Evolutionary conservation across 1,284 basidiomycete genomes (phyloP).

Genomic region (Heterobasidion annosum): DNA sequence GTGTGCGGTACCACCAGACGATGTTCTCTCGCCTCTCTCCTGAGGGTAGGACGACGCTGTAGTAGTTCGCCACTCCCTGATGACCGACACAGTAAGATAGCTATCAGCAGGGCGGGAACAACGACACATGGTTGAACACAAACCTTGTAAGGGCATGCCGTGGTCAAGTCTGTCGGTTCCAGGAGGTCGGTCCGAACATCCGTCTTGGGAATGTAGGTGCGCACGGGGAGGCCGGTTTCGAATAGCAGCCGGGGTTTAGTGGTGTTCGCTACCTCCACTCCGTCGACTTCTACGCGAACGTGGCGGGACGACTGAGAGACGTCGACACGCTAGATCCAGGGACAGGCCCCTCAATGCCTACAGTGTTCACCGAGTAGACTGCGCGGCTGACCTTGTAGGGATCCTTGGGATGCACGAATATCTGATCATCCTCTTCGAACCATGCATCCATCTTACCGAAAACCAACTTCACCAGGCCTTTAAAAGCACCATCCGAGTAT

Average conservation of each 20-base stretch:
- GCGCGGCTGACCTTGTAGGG: constrained; percentile 47
- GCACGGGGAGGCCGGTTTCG: constrained; percentile 46
- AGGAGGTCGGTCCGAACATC: constrained; percentile 46
- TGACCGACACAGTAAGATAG: background rate
- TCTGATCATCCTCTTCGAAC: constrained; percentile 61
- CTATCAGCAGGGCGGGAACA: constrained; percentile 1
- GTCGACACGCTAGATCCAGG: constrained; percentile 39
- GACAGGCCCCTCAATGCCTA: background rate
- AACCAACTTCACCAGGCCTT: constrained; percentile 37
- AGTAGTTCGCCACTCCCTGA: constrained; percentile 56
- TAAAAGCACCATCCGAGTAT: constrained; percentile 31
- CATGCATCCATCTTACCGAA: constrained; percentile 49
- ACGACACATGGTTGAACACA: constrained; percentile 6
- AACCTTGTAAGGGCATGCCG: constrained; percentile 60
- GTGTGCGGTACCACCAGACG: constrained; percentile 55
- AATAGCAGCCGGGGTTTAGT: constrained; percentile 42
- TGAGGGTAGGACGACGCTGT: constrained; percentile 35
- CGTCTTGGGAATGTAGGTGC: constrained; percentile 53
- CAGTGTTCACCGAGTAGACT: background rate
- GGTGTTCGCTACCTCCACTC: constrained; percentile 54
- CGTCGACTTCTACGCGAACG: constrained; percentile 49
- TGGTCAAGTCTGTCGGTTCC: constrained; percentile 33
- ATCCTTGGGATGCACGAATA: constrained; percentile 55
- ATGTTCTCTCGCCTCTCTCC: constrained; percentile 37
- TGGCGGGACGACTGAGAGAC: constrained; percentile 51